Evolutionary conservation across 371 early-diverging fungal species (phyloP).

Genomic region (Syncephalis fuscata): DNA sequence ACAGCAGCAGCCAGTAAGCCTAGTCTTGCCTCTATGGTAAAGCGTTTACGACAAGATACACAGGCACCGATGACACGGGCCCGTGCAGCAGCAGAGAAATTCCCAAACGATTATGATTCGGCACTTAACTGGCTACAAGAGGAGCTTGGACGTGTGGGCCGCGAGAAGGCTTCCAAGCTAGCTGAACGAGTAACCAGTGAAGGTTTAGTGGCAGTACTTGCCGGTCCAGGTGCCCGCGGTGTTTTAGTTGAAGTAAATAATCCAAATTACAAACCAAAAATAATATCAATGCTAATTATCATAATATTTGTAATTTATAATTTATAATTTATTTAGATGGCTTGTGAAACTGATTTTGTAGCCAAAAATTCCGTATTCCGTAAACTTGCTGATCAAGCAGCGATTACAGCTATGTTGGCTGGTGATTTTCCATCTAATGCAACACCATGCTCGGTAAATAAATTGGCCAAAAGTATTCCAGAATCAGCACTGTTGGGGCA

Average conservation of each 20-base stretch:
- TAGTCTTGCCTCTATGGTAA: too few relatives aligned
- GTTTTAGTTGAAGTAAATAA: slow-evolving; percentile 44
- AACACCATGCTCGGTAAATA: slow-evolving; percentile 15
- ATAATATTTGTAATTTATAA: background rate
- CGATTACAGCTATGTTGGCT: slow-evolving; percentile 37
- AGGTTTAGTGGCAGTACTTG: slow-evolving; percentile 55
- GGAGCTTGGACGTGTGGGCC: slow-evolving; percentile 48
- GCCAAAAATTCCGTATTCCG: slow-evolving; percentile 68
- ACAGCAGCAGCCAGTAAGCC: too few relatives aligned
- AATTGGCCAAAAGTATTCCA: slow-evolving; percentile 11
- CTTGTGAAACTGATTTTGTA: slow-evolving; percentile 93
- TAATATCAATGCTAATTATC: background rate
- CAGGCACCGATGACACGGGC: slow-evolving; percentile 74
- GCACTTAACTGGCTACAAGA: slow-evolving; percentile 73
- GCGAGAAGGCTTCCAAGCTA: slow-evolving; percentile 60
- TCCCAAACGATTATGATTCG: slow-evolving; percentile 51
- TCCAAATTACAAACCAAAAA: too few relatives aligned
- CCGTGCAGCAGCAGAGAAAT: slow-evolving; percentile 61
- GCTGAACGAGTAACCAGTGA: slow-evolving; percentile 37
- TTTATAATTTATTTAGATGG: slow-evolving; percentile 30
- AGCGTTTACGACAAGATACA: slow-evolving; percentile 54
- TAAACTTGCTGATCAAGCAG: slow-evolving; percentile 50
- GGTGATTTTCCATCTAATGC: slow-evolving; percentile 13
- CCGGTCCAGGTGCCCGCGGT: slow-evolving; percentile 16
- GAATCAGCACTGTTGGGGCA: slow-evolving; percentile 7